Percentiles rank a stretch among this genome's conserved stretches.
Evolutionary conservation across 768 basidiomycete genomes (phyloP).

Genomic region (Rhodosporidiobolus odoratus): DNA sequence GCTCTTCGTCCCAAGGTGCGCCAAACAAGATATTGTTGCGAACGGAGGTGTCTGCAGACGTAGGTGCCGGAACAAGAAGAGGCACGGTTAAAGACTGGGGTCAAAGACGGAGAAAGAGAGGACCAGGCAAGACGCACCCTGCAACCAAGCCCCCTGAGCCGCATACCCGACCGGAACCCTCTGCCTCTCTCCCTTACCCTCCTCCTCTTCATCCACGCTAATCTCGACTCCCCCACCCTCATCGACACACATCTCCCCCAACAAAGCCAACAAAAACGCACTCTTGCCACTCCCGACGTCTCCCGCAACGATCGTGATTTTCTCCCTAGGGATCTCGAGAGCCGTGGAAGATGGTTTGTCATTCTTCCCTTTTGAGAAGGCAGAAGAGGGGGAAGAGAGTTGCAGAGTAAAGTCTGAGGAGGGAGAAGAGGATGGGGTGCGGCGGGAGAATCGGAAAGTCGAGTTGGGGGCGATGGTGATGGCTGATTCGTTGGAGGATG

Average conservation of each 20-base stretch:
- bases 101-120: background rate
- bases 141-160: conserved; percentile 63
- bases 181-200: background rate
- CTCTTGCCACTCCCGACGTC: conserved; percentile 34
- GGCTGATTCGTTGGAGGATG: conserved; percentile 1
- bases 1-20: conserved; percentile 56
- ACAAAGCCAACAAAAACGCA: conserved; percentile 32
- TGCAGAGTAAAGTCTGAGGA: too few species aligned
- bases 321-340: conserved; percentile 59
- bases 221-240: conserved; percentile 34
- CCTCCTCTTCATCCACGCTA: background rate
- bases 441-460: conserved; percentile 22
- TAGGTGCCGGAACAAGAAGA: background rate
- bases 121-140: conserved; percentile 14
- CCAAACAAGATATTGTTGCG: conserved; percentile 68
- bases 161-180: conserved; percentile 55
- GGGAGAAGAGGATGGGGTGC: background rate
- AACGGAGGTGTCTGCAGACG: conserved; percentile 52
- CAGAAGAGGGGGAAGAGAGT: background rate
- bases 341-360: conserved; percentile 56
- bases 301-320: conserved; percentile 51
- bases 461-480: conserved; percentile 17
- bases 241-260: conserved; percentile 38
- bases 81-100: background rate
- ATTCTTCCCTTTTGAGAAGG: background rate